phyloP scores from a whole-genome alignment of 129 eudicot species.

The Daucus carota region DNA sequence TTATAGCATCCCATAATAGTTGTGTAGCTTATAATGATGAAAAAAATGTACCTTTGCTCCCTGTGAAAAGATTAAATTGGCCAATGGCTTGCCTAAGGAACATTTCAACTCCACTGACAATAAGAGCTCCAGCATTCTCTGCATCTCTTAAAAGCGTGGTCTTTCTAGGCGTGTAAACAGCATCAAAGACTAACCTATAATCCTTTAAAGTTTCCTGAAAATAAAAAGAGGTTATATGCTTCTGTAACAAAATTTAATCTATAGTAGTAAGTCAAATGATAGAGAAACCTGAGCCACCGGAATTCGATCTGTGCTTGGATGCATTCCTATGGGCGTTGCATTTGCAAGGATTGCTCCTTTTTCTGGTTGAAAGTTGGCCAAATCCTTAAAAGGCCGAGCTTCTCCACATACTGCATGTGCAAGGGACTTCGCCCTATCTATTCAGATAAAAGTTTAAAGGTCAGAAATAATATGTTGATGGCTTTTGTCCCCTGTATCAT shows the following conservation, averaged over 20 bases:
- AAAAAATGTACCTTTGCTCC: conserved; percentile 42
- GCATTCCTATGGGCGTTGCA: conserved; percentile 86
- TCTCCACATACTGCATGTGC: conserved; percentile 58
- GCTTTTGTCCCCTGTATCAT: not conserved
- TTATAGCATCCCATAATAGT: not conserved
- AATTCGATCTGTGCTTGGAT: conserved; percentile 62
- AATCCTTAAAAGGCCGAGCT: conserved; percentile 47
- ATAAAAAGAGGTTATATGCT: not conserved
- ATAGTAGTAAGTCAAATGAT: not conserved
- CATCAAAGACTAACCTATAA: conserved; percentile 66
- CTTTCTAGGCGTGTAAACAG: conserved; percentile 72
- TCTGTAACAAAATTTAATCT: not conserved
- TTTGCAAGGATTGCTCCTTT: conserved; percentile 73
- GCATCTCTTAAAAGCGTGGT: conserved; percentile 65
- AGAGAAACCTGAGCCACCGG: conserved; percentile 59
- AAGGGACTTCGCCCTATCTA: conserved; percentile 62
- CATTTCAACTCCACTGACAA: conserved; percentile 86
- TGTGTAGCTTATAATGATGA: not conserved
- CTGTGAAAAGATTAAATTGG: conserved; percentile 71
- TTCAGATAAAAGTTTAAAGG: conserved; percentile 11
- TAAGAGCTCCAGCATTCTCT: conserved; percentile 53
- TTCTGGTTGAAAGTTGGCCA: conserved; percentile 52
- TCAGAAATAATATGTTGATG: conserved; percentile 1
- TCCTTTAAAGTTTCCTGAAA: conserved; percentile 47
- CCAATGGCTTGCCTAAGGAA: conserved; percentile 74